A percentile compares a stretch with the other conserved stretches of the same genome.
Conservation (phyloP, 768 basidiomycete genomes). For the Hirschioporus abietinus region DNA sequence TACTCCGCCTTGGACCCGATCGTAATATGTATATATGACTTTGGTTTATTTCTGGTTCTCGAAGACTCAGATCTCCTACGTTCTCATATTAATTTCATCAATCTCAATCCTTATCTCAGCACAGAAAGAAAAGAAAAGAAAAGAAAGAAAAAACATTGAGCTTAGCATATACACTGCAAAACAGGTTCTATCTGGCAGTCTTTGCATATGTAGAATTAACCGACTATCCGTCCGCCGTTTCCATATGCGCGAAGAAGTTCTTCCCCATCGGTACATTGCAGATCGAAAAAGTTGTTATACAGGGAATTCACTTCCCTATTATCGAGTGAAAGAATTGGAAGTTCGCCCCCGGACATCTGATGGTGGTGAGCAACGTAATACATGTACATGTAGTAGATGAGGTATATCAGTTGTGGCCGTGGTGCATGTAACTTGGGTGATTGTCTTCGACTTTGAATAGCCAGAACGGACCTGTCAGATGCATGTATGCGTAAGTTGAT, state of each 20-base stretch:
- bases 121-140: not conserved
- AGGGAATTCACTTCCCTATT: constrained; percentile 23
- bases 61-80: not conserved
- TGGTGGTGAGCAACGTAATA: not conserved
- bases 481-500: constrained; percentile 2
- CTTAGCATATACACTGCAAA: not conserved
- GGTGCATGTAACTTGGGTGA: constrained; percentile 27
- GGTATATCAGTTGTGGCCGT: constrained; percentile 4
- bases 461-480: constrained; percentile 60
- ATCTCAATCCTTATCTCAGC: not conserved
- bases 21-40: not conserved
- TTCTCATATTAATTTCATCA: not conserved
- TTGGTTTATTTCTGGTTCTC: not conserved
- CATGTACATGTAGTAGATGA: not conserved
- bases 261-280: not conserved
- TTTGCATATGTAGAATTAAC: not conserved
- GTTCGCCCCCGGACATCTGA: not conserved
- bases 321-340: not conserved
- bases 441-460: constrained; percentile 54
- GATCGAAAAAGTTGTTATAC: not conserved
- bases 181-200: not conserved
- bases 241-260: not conserved
- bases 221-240: not conserved
- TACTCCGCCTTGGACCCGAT: not conserved
- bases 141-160: not conserved